phyloP scores from a whole-genome alignment of 2,329 filamentous ascomycete genomes.

The Ceratocystis alfenasii region DNA sequence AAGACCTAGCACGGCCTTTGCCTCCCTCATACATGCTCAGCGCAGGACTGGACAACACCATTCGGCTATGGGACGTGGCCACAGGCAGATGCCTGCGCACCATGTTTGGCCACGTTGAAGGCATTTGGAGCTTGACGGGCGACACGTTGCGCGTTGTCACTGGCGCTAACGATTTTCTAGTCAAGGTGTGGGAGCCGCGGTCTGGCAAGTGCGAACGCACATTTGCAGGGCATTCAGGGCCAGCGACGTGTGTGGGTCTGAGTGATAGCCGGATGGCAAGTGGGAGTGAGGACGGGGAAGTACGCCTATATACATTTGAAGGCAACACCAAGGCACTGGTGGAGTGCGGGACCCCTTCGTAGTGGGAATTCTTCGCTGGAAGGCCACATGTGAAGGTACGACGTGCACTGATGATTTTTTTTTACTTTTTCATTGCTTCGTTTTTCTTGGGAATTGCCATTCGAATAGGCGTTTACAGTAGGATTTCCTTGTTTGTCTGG shows the following conservation, averaged over 20 bases:
- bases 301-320: constrained; percentile 70
- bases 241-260: constrained; percentile 84
- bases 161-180: constrained; percentile 84
- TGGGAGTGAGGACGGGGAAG: constrained; percentile 86
- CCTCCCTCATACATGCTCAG: constrained; percentile 89
- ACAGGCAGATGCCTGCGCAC: constrained; percentile 75
- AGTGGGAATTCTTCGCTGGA: constrained; percentile 15
- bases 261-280: constrained; percentile 83
- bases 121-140: constrained; percentile 83
- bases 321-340: constrained; percentile 36
- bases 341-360: constrained; percentile 42
- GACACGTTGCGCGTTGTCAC: constrained; percentile 81
- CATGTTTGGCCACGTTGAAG: constrained; percentile 94
- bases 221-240: constrained; percentile 78
- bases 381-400: neutral
- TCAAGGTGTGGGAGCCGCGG: constrained; percentile 86
- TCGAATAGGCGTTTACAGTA: neutral
- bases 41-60: constrained; percentile 78
- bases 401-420: neutral
- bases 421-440: neutral
- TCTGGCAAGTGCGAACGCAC: constrained; percentile 87
- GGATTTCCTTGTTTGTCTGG: constrained; percentile 7
- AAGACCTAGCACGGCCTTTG: constrained; percentile 50
- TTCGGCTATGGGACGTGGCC: constrained; percentile 81
- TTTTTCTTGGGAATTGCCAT: neutral